A percentile compares a stretch with the other conserved stretches of the same genome.
phyloP scores from a whole-genome alignment of 371 early-diverging fungal genomes.

The Blyttiomyces sp. region DNA sequence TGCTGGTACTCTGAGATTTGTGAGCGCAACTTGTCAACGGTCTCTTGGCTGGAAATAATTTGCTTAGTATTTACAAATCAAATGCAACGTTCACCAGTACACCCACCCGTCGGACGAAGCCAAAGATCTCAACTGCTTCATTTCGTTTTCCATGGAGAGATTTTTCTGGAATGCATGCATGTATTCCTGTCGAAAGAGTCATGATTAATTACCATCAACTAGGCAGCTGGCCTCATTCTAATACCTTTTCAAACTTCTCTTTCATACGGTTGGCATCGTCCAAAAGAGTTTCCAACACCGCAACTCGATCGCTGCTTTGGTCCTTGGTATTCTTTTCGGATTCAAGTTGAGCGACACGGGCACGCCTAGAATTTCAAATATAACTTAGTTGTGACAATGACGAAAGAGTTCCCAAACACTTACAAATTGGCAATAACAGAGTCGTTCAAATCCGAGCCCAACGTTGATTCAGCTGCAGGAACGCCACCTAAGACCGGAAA shows the following conservation, averaged over 20 bases:
- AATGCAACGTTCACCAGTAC: background rate
- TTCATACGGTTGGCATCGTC: constrained; percentile 70
- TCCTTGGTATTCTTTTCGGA: background rate
- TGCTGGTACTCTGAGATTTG: constrained; percentile 17
- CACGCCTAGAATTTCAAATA: background rate
- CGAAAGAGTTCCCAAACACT: background rate
- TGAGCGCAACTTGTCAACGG: constrained; percentile 9
- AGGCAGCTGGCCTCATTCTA: background rate
- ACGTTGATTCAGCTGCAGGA: background rate
- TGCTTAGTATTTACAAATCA: too few species aligned
- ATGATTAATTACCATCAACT: background rate
- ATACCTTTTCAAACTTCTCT: constrained; percentile 65
- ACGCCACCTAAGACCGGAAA: background rate
- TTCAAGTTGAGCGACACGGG: background rate
- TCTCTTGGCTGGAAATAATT: constrained; percentile 8
- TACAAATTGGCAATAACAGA: constrained; percentile 6
- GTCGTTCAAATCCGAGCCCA: constrained; percentile 15
- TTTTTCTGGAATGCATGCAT: constrained; percentile 64
- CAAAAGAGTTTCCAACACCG: constrained; percentile 65
- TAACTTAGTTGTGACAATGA: background rate
- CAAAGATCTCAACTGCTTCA: constrained; percentile 56
- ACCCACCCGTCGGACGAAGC: constrained; percentile 19
- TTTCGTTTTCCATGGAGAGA: constrained; percentile 68
- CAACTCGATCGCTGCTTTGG: constrained; percentile 30
- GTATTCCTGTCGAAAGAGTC: constrained; percentile 46